Conservation (phyloP, 2,329 filamentous ascomycete genomes). For the Drechmeria coniospora region DNA sequence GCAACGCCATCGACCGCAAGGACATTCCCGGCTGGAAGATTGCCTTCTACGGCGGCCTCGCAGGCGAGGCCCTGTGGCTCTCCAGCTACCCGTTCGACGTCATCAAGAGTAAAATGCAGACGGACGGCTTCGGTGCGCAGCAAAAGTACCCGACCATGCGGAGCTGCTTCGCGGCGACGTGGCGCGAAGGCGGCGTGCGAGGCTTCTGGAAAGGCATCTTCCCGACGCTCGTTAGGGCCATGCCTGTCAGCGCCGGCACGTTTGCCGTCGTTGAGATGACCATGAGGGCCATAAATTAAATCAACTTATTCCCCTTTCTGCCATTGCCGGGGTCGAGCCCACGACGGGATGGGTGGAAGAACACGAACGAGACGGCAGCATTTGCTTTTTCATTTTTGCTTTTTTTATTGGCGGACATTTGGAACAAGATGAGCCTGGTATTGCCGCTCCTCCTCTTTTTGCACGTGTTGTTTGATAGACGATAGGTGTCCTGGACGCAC, state of each 20-base stretch:
- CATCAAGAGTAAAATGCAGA: slow-evolving; percentile 99
- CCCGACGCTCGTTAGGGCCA: slow-evolving; percentile 80
- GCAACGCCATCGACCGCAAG: slow-evolving; percentile 60
- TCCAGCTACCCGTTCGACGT: slow-evolving; percentile 92
- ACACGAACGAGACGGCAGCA: too few relatives aligned
- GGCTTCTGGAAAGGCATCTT: slow-evolving; percentile 94
- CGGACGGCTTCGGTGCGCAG: slow-evolving; percentile 65
- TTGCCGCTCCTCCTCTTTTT: too few relatives aligned
- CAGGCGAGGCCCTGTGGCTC: slow-evolving; percentile 88
- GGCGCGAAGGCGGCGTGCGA: slow-evolving; percentile 54
- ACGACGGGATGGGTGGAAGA: too few relatives aligned
- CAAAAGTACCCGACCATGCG: slow-evolving; percentile 70
- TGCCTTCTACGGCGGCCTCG: slow-evolving; percentile 80
- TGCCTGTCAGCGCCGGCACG: slow-evolving; percentile 96
- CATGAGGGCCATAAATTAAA: slow-evolving; percentile 42
- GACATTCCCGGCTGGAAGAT: slow-evolving; percentile 75
- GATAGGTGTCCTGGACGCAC: too few relatives aligned
- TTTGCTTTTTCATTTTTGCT: too few relatives aligned
- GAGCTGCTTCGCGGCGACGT: slow-evolving; percentile 78
- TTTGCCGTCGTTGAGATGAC: slow-evolving; percentile 70
- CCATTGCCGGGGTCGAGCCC: too few relatives aligned
- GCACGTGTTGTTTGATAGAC: too few relatives aligned
- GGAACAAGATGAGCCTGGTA: too few relatives aligned
- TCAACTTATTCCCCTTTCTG: too few relatives aligned
- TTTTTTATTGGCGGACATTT: too few relatives aligned